Percentiles rank a stretch among this genome's conserved stretches.
Evolutionary conservation across 345 rosid genomes (phyloP).

Genomic region (Heritiera littoralis): DNA sequence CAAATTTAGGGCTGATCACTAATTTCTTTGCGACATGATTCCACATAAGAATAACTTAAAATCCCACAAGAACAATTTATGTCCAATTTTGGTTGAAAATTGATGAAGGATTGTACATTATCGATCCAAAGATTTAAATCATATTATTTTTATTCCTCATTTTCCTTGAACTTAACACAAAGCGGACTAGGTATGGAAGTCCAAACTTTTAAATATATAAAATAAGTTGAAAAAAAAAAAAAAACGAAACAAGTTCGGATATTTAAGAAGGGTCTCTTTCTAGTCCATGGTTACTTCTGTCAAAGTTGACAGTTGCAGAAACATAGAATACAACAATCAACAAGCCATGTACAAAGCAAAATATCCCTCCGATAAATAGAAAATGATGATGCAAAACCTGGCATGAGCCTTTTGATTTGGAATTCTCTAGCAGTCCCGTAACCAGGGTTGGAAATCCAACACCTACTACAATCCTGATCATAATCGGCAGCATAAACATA

Average conservation of each 20-base stretch:
- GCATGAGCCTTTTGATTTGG: constrained; percentile 28
- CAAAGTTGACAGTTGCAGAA: constrained; percentile 17
- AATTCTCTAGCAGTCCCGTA: constrained; percentile 21
- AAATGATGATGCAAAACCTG: constrained; percentile 17
- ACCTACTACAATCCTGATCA: constrained; percentile 25
- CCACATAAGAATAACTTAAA: too few species aligned
- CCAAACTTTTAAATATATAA: too few species aligned
- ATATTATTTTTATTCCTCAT: too few species aligned
- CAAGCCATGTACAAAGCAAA: constrained; percentile 30
- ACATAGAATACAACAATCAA: constrained; percentile 17
- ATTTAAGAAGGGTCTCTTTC: background rate
- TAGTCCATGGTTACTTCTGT: background rate
- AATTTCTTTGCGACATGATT: too few species aligned
- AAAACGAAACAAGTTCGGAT: background rate
- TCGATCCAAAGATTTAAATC: too few species aligned
- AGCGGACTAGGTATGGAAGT: too few species aligned
- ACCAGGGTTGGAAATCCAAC: constrained; percentile 28
- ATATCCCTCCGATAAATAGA: constrained; percentile 26
- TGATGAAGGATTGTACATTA: too few species aligned
- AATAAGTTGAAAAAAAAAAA: too few species aligned
- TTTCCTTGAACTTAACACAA: too few species aligned
- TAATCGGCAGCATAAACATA: background rate
- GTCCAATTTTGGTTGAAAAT: too few species aligned
- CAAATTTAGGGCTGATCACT: too few species aligned
- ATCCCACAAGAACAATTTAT: too few species aligned